Percentiles rank a stretch among this genome's conserved stretches.
These are phyloP conservation scores for Larix sibirica DNA, from an alignment of 83 land plant species.

Conservation along the genomic window DNA sequence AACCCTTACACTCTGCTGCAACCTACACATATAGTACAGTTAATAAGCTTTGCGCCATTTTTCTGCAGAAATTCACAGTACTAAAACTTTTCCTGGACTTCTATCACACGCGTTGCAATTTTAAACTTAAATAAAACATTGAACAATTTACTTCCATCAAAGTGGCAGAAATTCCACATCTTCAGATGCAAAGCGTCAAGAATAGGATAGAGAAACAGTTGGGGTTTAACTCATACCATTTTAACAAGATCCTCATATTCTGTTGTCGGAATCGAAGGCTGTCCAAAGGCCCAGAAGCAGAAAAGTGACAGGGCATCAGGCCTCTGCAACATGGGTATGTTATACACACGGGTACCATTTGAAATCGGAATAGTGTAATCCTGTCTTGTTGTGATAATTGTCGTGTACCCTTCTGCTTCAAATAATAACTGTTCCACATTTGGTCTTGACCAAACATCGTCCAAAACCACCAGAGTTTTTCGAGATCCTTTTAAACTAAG, in stretches of 20 bases:
- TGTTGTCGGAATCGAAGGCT: not conserved
- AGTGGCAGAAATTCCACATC: not conserved
- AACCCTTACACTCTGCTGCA: slow-evolving; percentile 55
- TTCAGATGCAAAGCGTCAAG: not conserved
- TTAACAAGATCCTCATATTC: slow-evolving; percentile 11
- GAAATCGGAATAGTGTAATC: not conserved
- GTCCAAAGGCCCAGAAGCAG: slow-evolving; percentile 13
- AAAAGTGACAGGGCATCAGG: slow-evolving; percentile 11
- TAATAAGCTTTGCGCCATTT: too few species aligned
- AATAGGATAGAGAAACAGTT: not conserved
- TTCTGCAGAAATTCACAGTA: too few species aligned
- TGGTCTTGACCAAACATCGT: not conserved
- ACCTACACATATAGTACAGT: slow-evolving; percentile 20
- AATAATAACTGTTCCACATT: slow-evolving; percentile 2
- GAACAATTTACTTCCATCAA: not conserved
- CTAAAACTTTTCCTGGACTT: too few species aligned
- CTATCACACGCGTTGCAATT: too few species aligned
- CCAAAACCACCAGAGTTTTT: not conserved
- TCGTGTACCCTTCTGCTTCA: slow-evolving; percentile 8
- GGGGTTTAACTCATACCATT: not conserved
- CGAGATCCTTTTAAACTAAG: not conserved
- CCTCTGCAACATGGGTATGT: slow-evolving; percentile 8
- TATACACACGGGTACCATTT: not conserved
- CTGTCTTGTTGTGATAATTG: slow-evolving; percentile 5
- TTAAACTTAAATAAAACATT: not conserved